Conservation (phyloP, 2,329 filamentous ascomycete species). For the Aciculosporium take region DNA sequence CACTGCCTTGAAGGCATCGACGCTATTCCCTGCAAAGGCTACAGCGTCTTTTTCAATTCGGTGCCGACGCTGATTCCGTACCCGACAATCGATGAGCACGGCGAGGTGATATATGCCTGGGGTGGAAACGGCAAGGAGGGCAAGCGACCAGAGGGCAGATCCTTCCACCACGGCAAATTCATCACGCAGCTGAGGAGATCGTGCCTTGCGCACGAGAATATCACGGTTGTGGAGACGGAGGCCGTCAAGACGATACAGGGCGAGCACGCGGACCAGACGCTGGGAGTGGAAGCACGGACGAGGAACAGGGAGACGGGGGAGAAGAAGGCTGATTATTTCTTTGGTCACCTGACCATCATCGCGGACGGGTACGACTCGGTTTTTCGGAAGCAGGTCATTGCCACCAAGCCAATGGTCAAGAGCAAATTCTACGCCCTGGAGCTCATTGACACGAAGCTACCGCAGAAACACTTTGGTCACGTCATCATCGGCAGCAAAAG, state of each 20-base stretch:
- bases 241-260: conserved; percentile 62
- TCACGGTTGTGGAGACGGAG: conserved; percentile 83
- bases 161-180: conserved; percentile 92
- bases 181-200: conserved; percentile 67
- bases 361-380: conserved; percentile 88
- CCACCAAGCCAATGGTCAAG: conserved; percentile 50
- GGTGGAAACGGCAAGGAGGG: conserved; percentile 19
- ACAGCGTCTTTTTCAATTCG: conserved; percentile 73
- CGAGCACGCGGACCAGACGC: conserved; percentile 52
- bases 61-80: conserved; percentile 65
- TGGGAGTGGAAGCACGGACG: conserved; percentile 69
- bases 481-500: conserved; percentile 66
- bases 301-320: conserved; percentile 38
- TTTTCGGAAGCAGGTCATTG: conserved; percentile 69
- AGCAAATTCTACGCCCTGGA: conserved; percentile 92
- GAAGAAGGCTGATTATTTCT: conserved; percentile 61
- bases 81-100: conserved; percentile 43
- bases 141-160: conserved; percentile 49
- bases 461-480: conserved; percentile 63
- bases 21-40: conserved; percentile 67
- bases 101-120: conserved; percentile 25
- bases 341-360: conserved; percentile 74
- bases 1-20: conserved; percentile 85
- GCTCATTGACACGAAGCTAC: conserved; percentile 73
- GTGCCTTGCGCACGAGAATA: conserved; percentile 62